Conservation (phyloP, 495 filamentous ascomycete species). For the Hypoxylon fragiforme region DNA sequence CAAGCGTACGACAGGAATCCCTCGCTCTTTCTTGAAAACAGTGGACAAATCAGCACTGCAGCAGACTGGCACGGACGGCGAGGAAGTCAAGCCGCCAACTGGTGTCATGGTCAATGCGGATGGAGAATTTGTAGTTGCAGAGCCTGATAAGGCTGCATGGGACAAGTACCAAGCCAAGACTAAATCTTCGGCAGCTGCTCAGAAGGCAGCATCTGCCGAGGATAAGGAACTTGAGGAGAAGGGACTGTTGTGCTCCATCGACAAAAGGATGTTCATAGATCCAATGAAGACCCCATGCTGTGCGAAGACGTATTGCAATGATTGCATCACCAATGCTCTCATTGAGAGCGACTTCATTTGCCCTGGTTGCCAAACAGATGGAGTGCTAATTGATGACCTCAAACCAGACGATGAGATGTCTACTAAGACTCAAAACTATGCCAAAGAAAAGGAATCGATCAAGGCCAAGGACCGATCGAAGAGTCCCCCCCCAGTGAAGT, state of each 20-base stretch:
- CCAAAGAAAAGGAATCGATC: conserved; percentile 68
- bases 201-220: conserved; percentile 67
- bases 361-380: conserved; percentile 85
- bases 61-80: conserved; percentile 72
- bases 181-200: conserved; percentile 78
- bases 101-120: conserved; percentile 97
- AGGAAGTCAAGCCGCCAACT: conserved; percentile 74
- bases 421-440: conserved; percentile 76
- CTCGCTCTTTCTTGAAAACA: conserved; percentile 86
- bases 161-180: conserved; percentile 93
- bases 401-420: conserved; percentile 74
- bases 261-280: conserved; percentile 94
- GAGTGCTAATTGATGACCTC: conserved; percentile 90
- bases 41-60: conserved; percentile 82
- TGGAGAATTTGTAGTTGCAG: conserved; percentile 93
- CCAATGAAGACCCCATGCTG: conserved; percentile 99
- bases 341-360: conserved; percentile 97
- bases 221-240: conserved; percentile 79
- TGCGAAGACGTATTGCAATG: conserved; percentile 95
- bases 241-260: conserved; percentile 90
- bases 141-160: conserved; percentile 93
- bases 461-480: conserved; percentile 52
- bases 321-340: conserved; percentile 96
- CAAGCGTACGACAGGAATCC: conserved; percentile 95
- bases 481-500: conserved; percentile 41